phyloP scores from a whole-genome alignment of 169 alveolate species.

The Pseudocohnilembus persalinus region DNA sequence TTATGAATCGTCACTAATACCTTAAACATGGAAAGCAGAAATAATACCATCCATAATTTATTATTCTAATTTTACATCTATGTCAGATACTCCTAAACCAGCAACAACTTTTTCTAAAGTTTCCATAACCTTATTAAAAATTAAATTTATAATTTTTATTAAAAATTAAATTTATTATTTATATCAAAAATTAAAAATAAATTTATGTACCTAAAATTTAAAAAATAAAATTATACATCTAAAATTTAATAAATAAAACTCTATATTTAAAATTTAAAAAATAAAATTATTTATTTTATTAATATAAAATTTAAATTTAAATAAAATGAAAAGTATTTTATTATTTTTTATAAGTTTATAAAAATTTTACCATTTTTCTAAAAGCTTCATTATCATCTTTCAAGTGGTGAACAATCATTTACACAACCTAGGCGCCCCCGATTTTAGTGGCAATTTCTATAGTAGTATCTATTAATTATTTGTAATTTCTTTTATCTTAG shows the following conservation, averaged over 20 bases:
- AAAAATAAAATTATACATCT: no score
- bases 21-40: conserved; percentile 97
- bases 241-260: no score
- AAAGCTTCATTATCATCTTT: conserved; percentile 94
- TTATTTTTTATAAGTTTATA: no score
- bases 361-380: conserved; percentile 95
- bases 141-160: no score
- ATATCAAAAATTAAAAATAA: no score
- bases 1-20: conserved; percentile 92
- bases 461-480: conserved; percentile 96
- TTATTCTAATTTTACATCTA: conserved; percentile 96
- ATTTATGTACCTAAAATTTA: no score
- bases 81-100: conserved; percentile 93
- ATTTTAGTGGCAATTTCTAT: conserved; percentile 97
- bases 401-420: conserved; percentile 87
- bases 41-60: conserved; percentile 98
- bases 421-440: conserved; percentile 93
- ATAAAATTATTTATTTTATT: no score
- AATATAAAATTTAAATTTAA: no score
- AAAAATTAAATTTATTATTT: no score
- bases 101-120: conserved; percentile 95
- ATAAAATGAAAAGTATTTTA: no score
- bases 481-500: conserved; percentile 93
- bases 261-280: no score
- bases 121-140: conserved; percentile 86